These are phyloP conservation scores for Solanum verrucosum DNA, from an alignment of 257 asterid genomes.

Conservation along the genomic window DNA sequence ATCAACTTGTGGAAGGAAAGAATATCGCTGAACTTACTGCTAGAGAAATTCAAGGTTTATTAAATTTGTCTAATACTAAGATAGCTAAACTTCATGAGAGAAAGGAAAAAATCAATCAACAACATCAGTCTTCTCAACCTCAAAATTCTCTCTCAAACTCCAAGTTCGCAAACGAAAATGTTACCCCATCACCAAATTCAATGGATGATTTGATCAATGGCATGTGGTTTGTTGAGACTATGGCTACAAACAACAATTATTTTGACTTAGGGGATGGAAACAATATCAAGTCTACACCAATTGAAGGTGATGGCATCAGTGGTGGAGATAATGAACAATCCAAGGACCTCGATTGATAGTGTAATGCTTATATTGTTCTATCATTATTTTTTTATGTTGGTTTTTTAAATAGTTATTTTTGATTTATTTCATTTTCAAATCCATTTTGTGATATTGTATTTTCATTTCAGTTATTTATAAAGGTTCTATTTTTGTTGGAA, in stretches of 20 bases:
- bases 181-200: neutral
- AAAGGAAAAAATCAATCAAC: neutral
- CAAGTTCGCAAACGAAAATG: neutral
- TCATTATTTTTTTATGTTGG: neutral
- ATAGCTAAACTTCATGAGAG: conserved; percentile 16
- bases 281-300: neutral
- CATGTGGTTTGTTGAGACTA: neutral
- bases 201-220: neutral
- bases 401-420: neutral
- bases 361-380: neutral
- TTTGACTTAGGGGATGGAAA: neutral
- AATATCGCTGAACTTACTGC: conserved; percentile 10
- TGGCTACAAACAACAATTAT: neutral
- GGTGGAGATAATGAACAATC: neutral
- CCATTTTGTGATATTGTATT: neutral
- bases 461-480: no score
- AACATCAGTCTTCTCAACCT: neutral
- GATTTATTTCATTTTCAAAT: neutral
- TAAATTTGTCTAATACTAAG: conserved; percentile 8
- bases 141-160: neutral
- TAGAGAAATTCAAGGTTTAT: conserved; percentile 18
- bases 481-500: neutral
- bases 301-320: neutral
- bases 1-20: conserved; percentile 19
- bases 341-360: neutral